Conservation (phyloP, 2,329 filamentous ascomycete species). For the Cordyceps fumosorosea region DNA sequence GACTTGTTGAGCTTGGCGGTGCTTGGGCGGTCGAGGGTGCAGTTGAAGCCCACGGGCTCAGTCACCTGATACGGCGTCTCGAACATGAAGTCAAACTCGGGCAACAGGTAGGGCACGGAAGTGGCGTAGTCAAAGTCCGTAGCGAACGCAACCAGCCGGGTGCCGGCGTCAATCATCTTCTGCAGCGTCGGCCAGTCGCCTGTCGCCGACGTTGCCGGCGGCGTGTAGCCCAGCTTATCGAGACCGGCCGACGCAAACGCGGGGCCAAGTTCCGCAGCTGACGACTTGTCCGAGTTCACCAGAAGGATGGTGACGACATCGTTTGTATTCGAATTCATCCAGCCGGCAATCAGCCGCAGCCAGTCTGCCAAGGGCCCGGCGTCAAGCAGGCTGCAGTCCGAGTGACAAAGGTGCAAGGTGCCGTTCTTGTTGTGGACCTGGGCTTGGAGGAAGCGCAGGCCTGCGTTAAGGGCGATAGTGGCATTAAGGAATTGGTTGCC, state of each 20-base stretch:
- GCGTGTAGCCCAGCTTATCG: slow-evolving; percentile 53
- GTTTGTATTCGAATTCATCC: slow-evolving; percentile 64
- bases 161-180: slow-evolving; percentile 56
- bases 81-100: slow-evolving; percentile 62
- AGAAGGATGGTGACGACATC: slow-evolving; percentile 71
- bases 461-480: slow-evolving; percentile 62
- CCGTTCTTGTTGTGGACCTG: slow-evolving; percentile 61
- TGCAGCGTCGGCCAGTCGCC: slow-evolving; percentile 65
- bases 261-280: slow-evolving; percentile 46
- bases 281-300: slow-evolving; percentile 60
- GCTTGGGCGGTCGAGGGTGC: slow-evolving; percentile 60
- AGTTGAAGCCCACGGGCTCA: slow-evolving; percentile 60
- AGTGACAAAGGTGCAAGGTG: slow-evolving; percentile 64
- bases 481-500: slow-evolving; percentile 73
- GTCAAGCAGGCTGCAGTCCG: slow-evolving; percentile 59
- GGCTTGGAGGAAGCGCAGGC: slow-evolving; percentile 63
- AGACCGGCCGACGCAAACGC: slow-evolving; percentile 55
- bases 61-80: slow-evolving; percentile 66
- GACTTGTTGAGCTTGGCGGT: slow-evolving; percentile 30
- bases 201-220: slow-evolving; percentile 36
- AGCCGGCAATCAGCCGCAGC: slow-evolving; percentile 56
- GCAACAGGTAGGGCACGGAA: slow-evolving; percentile 50
- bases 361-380: slow-evolving; percentile 59
- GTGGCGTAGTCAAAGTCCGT: slow-evolving; percentile 42
- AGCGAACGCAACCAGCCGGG: slow-evolving; percentile 63